Evolutionary conservation across 2,329 filamentous ascomycete species (phyloP).

Genomic region (Neurospora crassa): DNA sequence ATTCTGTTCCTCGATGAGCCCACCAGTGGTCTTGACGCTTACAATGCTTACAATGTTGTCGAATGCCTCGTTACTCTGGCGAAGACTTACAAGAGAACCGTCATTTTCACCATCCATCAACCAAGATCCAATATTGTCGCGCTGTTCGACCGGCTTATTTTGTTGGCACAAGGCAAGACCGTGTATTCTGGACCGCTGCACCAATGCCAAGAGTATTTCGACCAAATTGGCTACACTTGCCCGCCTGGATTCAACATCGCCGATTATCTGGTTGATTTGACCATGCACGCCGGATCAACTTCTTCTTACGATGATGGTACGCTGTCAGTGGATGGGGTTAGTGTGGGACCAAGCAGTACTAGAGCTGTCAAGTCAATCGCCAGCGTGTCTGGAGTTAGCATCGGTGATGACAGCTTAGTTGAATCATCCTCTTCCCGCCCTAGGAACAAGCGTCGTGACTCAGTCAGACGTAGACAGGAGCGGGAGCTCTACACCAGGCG

Average conservation of each 20-base stretch:
- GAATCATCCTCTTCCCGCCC: constrained; percentile 56
- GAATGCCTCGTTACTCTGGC: constrained; percentile 92
- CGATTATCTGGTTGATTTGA: constrained; percentile 93
- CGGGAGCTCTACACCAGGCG: constrained; percentile 82
- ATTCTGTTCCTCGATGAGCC: constrained; percentile 97
- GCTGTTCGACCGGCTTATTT: constrained; percentile 86
- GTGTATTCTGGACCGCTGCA: constrained; percentile 91
- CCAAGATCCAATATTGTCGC: constrained; percentile 97
- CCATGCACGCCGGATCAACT: constrained; percentile 78
- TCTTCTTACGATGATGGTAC: constrained; percentile 50
- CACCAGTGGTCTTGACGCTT: constrained; percentile 90
- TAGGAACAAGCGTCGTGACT: constrained; percentile 63
- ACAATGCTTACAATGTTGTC: constrained; percentile 95
- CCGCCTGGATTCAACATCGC: constrained; percentile 98
- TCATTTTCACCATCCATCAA: constrained; percentile 97
- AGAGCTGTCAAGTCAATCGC: constrained; percentile 83
- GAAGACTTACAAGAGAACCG: constrained; percentile 92
- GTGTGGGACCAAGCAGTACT: constrained; percentile 75
- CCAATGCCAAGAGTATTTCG: constrained; percentile 86
- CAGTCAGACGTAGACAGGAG: constrained; percentile 78
- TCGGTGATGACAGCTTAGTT: constrained; percentile 55
- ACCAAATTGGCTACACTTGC: constrained; percentile 82
- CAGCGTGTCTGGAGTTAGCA: constrained; percentile 68
- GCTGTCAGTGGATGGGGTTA: constrained; percentile 45
- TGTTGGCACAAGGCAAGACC: constrained; percentile 78